phyloP scores from a whole-genome alignment of 257 asterid genomes.

The Rubia yunnanensis region DNA sequence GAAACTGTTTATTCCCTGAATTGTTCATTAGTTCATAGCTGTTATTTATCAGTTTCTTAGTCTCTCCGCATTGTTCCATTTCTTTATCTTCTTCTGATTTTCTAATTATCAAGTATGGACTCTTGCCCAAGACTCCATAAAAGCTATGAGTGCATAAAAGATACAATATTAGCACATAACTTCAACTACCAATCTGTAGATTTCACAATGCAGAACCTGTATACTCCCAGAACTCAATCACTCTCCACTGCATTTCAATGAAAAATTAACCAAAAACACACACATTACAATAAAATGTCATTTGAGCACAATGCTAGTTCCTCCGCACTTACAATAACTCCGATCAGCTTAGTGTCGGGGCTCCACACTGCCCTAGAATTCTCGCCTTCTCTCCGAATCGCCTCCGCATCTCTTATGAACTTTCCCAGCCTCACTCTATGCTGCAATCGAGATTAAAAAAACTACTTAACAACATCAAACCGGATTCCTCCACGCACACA shows the following conservation, averaged over 20 bases:
- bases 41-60: background rate
- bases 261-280: background rate
- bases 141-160: background rate
- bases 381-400: slow-evolving; percentile 80
- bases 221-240: background rate
- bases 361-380: slow-evolving; percentile 90
- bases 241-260: background rate
- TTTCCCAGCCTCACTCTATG: slow-evolving; percentile 96
- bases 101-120: background rate
- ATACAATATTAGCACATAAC: background rate
- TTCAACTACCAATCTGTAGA: background rate
- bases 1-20: background rate
- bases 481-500: background rate
- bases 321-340: slow-evolving; percentile 62
- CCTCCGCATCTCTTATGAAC: slow-evolving; percentile 60
- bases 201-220: background rate
- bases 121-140: background rate
- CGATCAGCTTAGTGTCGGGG: slow-evolving; percentile 84
- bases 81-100: background rate
- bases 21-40: background rate
- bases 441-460: slow-evolving; percentile 32
- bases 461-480: background rate
- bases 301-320: background rate
- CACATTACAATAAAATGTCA: background rate
- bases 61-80: background rate